Conservation (phyloP, 148 eudicot species). For the Vaccinium myrtillus region DNA sequence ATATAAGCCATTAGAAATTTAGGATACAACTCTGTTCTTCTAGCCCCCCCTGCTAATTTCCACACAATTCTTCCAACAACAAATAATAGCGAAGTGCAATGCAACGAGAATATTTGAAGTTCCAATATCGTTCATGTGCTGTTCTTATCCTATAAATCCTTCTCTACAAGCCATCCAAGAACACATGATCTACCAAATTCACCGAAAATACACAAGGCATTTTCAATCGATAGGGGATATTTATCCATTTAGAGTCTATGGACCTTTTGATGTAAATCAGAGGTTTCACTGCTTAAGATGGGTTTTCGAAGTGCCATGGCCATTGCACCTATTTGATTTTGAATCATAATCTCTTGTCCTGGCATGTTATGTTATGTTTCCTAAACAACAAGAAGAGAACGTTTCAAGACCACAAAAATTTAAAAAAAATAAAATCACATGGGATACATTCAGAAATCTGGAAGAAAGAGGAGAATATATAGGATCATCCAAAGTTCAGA, state of each 20-base stretch:
- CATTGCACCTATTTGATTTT: neutral
- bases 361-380: neutral
- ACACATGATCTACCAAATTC: neutral
- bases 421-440: neutral
- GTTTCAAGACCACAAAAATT: neutral
- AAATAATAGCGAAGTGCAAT: neutral
- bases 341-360: neutral
- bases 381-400: neutral
- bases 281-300: neutral
- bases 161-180: neutral
- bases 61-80: neutral
- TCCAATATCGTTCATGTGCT: neutral
- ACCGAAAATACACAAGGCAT: neutral
- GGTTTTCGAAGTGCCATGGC: neutral
- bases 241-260: conserved; percentile 5
- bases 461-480: neutral
- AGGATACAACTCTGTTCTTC: neutral
- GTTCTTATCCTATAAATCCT: neutral
- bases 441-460: neutral
- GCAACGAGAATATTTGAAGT: neutral
- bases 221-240: neutral
- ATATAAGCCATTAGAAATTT: neutral
- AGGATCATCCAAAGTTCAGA: conserved; percentile 1
- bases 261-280: neutral
- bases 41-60: neutral